These are phyloP conservation scores for Pseudoscleropodium purum DNA, from an alignment of 225 moss, liverwort and hornwort species.

Conservation along the genomic window DNA sequence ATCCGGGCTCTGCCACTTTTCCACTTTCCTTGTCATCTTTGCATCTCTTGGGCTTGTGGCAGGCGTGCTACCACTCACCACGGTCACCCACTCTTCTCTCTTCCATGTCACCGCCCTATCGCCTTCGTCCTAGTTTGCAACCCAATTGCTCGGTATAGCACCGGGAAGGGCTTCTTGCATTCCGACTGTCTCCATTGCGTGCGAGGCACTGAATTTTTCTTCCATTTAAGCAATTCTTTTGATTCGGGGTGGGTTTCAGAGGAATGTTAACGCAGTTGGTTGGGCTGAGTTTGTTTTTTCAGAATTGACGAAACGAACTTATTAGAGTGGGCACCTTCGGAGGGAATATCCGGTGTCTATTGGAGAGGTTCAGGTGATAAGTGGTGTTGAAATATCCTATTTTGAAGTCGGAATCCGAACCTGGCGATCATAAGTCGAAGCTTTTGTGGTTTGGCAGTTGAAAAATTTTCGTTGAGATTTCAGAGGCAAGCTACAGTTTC, in stretches of 20 bases:
- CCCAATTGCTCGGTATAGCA: neutral
- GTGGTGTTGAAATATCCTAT: neutral
- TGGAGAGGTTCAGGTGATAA: neutral
- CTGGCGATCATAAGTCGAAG: neutral
- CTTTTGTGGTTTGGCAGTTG: neutral
- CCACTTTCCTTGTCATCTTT: constrained; percentile 2
- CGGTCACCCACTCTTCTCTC: neutral
- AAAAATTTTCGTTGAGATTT: neutral
- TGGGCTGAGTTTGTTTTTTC: neutral
- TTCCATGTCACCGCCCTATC: neutral
- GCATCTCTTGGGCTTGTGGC: constrained; percentile 20
- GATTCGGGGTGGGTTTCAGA: neutral
- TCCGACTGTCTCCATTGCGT: neutral
- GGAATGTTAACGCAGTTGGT: neutral
- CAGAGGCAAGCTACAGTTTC: neutral
- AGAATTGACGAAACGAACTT: neutral
- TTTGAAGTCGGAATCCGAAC: neutral
- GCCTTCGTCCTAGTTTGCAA: neutral
- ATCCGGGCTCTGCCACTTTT: neutral
- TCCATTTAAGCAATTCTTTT: neutral
- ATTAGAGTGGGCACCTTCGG: neutral
- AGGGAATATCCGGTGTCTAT: neutral
- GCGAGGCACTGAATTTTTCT: neutral
- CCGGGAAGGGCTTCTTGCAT: neutral
- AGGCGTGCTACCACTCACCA: constrained; percentile 12